phyloP scores from a whole-genome alignment of 208 protist genomes.

The Acanthamoeba sp. region DNA sequence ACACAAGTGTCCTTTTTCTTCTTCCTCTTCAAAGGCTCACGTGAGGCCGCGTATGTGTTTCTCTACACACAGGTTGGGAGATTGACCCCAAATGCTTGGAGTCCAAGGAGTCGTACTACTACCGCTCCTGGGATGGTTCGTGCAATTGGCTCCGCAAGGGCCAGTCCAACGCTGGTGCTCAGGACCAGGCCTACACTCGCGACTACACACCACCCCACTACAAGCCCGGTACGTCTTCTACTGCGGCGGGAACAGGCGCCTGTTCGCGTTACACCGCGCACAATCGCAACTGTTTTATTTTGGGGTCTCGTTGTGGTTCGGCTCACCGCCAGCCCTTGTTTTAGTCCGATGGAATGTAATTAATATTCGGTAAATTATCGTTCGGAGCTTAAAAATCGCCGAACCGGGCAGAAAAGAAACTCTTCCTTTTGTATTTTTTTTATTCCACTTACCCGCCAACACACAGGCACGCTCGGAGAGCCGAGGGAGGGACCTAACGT shows the following conservation, averaged over 20 bases:
- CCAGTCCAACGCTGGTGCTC: neutral
- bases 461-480: conserved; percentile 4
- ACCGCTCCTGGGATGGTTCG: conserved; percentile 38
- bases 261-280: too few species aligned
- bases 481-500: conserved; percentile 26
- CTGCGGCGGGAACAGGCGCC: too few species aligned
- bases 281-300: neutral
- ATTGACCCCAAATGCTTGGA: conserved; percentile 54
- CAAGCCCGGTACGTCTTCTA: conserved; percentile 11
- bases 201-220: conserved; percentile 48
- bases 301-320: neutral
- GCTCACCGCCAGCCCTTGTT: too few species aligned
- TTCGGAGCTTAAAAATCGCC: too few species aligned
- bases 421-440: too few species aligned
- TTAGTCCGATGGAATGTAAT: too few species aligned
- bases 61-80: conserved; percentile 28
- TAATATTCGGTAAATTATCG: too few species aligned
- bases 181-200: conserved; percentile 10
- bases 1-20: too few species aligned
- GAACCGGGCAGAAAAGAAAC: too few species aligned
- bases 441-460: too few species aligned
- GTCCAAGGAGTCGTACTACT: conserved; percentile 45
- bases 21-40: too few species aligned
- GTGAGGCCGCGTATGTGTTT: too few species aligned
- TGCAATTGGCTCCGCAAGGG: conserved; percentile 59